Percentiles rank a stretch among this genome's conserved stretches.
phyloP scores from a whole-genome alignment of 192 early-diverging fungal genomes.

The Coemansia sp. region DNA sequence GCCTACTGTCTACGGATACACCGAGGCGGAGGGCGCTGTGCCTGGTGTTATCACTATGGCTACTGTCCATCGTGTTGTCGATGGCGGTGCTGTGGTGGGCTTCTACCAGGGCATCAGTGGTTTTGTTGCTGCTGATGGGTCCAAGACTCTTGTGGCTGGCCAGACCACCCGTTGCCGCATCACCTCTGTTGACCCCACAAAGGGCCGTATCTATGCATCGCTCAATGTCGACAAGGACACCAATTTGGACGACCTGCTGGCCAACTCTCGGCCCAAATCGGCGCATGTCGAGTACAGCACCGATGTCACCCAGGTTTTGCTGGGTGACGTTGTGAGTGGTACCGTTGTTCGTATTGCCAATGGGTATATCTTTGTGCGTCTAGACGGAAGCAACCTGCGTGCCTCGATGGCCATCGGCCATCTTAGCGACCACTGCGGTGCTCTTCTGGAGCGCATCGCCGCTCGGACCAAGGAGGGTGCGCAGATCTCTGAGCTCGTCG shows the following conservation, averaged over 20 bases:
- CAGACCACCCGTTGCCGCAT: slow-evolving; percentile 77
- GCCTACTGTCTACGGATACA: slow-evolving; percentile 59
- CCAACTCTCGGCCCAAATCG: not conserved
- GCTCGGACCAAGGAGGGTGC: slow-evolving; percentile 21
- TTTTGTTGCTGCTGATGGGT: slow-evolving; percentile 54
- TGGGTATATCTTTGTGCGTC: slow-evolving; percentile 52
- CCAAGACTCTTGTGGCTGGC: slow-evolving; percentile 57
- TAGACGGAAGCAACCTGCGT: slow-evolving; percentile 56
- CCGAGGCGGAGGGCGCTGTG: slow-evolving; percentile 49
- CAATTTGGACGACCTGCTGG: slow-evolving; percentile 34
- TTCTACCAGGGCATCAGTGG: slow-evolving; percentile 77
- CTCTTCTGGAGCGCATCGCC: slow-evolving; percentile 20
- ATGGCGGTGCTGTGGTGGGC: slow-evolving; percentile 64
- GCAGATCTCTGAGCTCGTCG: slow-evolving; percentile 57
- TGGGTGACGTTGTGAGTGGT: slow-evolving; percentile 54
- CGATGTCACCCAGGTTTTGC: slow-evolving; percentile 29
- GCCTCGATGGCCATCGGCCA: slow-evolving; percentile 58
- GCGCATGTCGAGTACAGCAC: slow-evolving; percentile 12
- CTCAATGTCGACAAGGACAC: slow-evolving; percentile 42
- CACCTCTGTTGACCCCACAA: slow-evolving; percentile 52
- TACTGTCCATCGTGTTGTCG: slow-evolving; percentile 24
- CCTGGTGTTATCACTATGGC: slow-evolving; percentile 56
- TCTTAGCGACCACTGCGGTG: slow-evolving; percentile 60
- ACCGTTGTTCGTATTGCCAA: slow-evolving; percentile 54
- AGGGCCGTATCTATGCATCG: slow-evolving; percentile 57